Base-by-base conservation (phyloP, 305 asterid species). In the Fraxinus angustifolia region DNA sequence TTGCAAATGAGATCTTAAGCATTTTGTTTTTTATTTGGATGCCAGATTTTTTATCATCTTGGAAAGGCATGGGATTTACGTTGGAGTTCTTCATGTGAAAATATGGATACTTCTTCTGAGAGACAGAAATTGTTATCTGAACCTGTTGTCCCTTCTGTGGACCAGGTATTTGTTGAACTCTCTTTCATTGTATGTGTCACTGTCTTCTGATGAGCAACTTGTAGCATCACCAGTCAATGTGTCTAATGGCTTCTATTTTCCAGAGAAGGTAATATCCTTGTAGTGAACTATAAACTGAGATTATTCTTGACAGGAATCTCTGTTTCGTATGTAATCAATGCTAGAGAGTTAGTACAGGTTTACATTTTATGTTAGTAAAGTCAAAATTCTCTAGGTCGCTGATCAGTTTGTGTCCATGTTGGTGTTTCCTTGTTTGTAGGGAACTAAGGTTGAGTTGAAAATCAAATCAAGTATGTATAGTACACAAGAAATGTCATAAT, bases 61-160 rank as follows among this genome's bases (percentile, higher is more conserved):
- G 97, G 97, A 78, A 89, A 91, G 94, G 94, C 99, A 30, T 95
- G 99, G 98, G 91, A 87, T 88, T 88, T 90, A 60, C 94, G 95
- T 35, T 93, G 99, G 99, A 87, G 81, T 75, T 81, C 88, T 35
- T 84, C 88, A 82, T 78, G 75, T 84, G 85, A 83, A 86, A 88
- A 71, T 31, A 76, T 80, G 77, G 87, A 81, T 83, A 81, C 91
- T 56, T 82, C 86, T 80, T 81, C 88, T 80, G 90, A 78, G 82
- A 81, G 83, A 78, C 86, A 77, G 67, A 86, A 82, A 78, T 70
- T 86, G 85, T 84, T 89, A 68, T 84, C 90, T 79, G 93, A 90
- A 82, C 96, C 97, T 79, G 84, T 80, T 80, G 82, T 85, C 78
- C 98, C 97, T 75, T 84, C 88, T 81, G 80, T 83, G 80, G 89